phyloP scores from a whole-genome alignment of 176 grass and related monocot species.

The Triticum aestivum region DNA sequence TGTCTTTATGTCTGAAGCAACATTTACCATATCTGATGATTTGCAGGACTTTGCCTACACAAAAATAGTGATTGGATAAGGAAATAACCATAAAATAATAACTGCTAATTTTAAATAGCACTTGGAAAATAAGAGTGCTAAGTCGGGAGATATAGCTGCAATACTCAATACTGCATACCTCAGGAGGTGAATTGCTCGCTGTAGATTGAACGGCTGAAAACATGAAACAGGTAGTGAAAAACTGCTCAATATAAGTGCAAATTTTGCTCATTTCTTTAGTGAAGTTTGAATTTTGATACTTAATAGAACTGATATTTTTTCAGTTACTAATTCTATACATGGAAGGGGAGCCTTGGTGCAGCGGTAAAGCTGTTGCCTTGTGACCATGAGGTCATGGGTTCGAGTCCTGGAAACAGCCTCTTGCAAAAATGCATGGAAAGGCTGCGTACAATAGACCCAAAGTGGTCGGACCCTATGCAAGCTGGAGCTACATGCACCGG shows the following conservation, averaged over 20 bases:
- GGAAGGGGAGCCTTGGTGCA: too few species aligned
- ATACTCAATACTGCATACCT: slow-evolving; percentile 47
- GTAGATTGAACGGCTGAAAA: slow-evolving; percentile 60
- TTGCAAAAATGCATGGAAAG: too few species aligned
- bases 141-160: background rate
- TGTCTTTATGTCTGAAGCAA: slow-evolving; percentile 45
- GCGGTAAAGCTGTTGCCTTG: too few species aligned
- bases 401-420: too few species aligned
- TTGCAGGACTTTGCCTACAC: slow-evolving; percentile 8
- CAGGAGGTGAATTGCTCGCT: slow-evolving; percentile 29
- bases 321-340: background rate
- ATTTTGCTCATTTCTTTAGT: background rate
- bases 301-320: background rate
- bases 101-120: background rate
- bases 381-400: too few species aligned
- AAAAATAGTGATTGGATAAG: background rate
- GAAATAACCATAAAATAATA: background rate
- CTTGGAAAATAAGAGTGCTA: background rate
- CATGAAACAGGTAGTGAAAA: slow-evolving; percentile 35
- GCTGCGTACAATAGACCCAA: too few species aligned
- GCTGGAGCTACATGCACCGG: too few species aligned
- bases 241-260: background rate
- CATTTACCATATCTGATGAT: slow-evolving; percentile 1
- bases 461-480: too few species aligned
- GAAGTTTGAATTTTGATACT: slow-evolving; percentile 4